Conservation (phyloP, 2,329 filamentous ascomycete genomes). For the Pseudopyrenochaeta lycopersici region DNA sequence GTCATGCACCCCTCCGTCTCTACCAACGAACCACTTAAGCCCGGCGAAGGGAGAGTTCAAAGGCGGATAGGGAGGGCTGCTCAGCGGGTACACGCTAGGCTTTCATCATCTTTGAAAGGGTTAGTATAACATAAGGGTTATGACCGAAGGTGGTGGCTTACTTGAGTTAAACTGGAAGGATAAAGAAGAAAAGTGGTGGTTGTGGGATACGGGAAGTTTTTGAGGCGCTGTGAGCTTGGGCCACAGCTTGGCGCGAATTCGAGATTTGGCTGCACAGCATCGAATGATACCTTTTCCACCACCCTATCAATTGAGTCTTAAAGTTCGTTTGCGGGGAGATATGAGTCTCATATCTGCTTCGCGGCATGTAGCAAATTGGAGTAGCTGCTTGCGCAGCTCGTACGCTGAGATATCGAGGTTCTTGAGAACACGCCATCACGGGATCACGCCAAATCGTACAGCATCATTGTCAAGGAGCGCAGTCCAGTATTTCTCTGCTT, state of each 20-base stretch:
- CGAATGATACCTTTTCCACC: not conserved
- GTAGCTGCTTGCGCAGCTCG: slow-evolving; percentile 33
- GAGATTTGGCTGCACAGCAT: slow-evolving; percentile 4
- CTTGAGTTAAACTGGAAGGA: slow-evolving; percentile 99
- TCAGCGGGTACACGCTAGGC: slow-evolving; percentile 96
- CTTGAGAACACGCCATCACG: slow-evolving; percentile 39
- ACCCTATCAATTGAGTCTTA: not conserved
- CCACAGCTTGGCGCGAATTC: slow-evolving; percentile 32
- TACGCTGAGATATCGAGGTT: slow-evolving; percentile 47
- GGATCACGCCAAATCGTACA: slow-evolving; percentile 26
- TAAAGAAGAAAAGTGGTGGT: slow-evolving; percentile 65
- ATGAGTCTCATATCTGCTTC: slow-evolving; percentile 37
- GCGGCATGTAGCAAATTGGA: slow-evolving; percentile 18
- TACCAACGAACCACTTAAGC: slow-evolving; percentile 86
- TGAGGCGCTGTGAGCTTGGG: slow-evolving; percentile 40
- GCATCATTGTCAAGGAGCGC: slow-evolving; percentile 14
- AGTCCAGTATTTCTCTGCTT: slow-evolving; percentile 23
- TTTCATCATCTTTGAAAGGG: slow-evolving; percentile 90
- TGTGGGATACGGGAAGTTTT: slow-evolving; percentile 39
- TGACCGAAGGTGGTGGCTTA: slow-evolving; percentile 63
- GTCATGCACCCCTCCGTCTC: slow-evolving; percentile 79
- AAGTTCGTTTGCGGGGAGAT: not conserved
- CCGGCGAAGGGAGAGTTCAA: slow-evolving; percentile 85
- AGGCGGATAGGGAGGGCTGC: slow-evolving; percentile 71
- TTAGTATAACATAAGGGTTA: slow-evolving; percentile 25